Conservation (phyloP, 352 stramenopile species). For the Phytophthora colocasiae region DNA sequence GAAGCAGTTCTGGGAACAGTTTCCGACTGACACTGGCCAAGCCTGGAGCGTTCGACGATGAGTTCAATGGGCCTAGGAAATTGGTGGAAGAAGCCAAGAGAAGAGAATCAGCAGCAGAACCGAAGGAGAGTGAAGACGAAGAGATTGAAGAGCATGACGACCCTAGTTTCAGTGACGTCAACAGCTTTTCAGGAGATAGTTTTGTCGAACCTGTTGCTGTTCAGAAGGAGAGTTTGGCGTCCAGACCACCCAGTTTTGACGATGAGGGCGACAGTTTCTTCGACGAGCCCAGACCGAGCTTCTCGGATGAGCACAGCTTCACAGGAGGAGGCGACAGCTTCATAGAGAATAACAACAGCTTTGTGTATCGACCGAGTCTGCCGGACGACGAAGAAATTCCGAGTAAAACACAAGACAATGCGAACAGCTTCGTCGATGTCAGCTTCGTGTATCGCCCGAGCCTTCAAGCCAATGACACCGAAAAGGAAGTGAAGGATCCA, state of each 20-base stretch:
- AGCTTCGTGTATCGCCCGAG: conserved; percentile 20
- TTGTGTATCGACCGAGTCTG: conserved; percentile 33
- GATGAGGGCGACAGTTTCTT: conserved; percentile 28
- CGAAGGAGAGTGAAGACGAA: background rate
- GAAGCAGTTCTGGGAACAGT: conserved; percentile 8
- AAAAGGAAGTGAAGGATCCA: background rate
- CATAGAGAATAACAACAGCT: conserved; percentile 34
- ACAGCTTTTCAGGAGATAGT: conserved; percentile 11
- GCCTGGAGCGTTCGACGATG: conserved; percentile 13
- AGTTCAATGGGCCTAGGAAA: conserved; percentile 10
- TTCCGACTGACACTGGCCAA: conserved; percentile 27
- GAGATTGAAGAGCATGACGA: background rate
- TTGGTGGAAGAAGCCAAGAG: conserved; percentile 11
- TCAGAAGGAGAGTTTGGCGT: conserved; percentile 20
- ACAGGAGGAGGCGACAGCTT: conserved; percentile 27
- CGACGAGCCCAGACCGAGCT: conserved; percentile 24
- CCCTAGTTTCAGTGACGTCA: conserved; percentile 5
- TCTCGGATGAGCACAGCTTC: conserved; percentile 36
- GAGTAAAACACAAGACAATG: background rate
- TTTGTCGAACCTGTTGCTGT: background rate
- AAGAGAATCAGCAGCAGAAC: background rate
- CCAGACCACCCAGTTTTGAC: conserved; percentile 30
- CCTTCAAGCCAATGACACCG: background rate
- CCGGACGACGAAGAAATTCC: conserved; percentile 20
- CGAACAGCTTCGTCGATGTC: conserved; percentile 20